These are phyloP conservation scores for Salix udensis DNA, from an alignment of 345 rosid genomes.

Conservation along the genomic window DNA sequence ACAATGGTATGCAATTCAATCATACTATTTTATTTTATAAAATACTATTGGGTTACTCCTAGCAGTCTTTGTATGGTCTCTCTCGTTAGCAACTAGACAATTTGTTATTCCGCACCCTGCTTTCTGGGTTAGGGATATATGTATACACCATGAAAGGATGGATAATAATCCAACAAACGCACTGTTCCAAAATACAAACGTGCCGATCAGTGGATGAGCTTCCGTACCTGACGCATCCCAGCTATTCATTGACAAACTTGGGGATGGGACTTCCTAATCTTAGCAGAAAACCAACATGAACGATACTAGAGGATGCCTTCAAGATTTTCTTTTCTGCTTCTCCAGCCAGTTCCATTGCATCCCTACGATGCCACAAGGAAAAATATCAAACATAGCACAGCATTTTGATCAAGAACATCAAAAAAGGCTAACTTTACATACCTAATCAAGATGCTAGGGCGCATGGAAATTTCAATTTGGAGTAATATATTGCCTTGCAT, in stretches of 20 bases:
- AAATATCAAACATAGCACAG: background rate
- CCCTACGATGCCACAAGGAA: slow-evolving; percentile 28
- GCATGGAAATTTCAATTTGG: slow-evolving; percentile 47
- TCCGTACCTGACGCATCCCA: background rate
- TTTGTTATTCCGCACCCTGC: no score
- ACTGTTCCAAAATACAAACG: no score
- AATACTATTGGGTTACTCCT: no score
- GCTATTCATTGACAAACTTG: background rate
- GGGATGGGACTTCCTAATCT: slow-evolving; percentile 42
- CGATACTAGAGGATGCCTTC: slow-evolving; percentile 40
- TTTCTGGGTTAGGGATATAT: no score
- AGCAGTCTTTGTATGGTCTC: no score
- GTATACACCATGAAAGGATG: no score
- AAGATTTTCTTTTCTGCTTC: slow-evolving; percentile 53
- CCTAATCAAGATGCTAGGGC: slow-evolving; percentile 31
- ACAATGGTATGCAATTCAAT: no score
- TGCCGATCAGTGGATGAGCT: no score
- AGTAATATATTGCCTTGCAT: slow-evolving; percentile 62
- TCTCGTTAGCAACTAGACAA: no score
- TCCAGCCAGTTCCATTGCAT: slow-evolving; percentile 56
- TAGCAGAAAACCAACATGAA: slow-evolving; percentile 52
- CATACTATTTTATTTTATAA: no score
- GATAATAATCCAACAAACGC: no score
- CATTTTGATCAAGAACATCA: background rate
- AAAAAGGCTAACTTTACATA: slow-evolving; percentile 3